Evolutionary conservation across 306 rosid genomes (phyloP).

Genomic region (Cicer bijugum): DNA sequence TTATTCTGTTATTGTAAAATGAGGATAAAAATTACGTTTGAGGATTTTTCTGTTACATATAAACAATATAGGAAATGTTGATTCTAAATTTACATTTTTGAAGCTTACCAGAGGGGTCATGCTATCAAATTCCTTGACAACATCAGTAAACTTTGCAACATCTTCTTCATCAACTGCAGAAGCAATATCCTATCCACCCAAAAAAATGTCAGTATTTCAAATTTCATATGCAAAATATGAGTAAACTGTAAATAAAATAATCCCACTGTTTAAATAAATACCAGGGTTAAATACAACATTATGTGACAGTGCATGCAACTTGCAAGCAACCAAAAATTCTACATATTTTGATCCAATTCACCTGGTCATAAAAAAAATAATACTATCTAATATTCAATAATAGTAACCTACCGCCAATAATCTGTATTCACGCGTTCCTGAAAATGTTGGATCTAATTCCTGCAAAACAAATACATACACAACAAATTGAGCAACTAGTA

Average conservation of each 20-base stretch:
- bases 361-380: background rate
- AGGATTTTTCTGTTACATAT: constrained; percentile 1
- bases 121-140: constrained; percentile 90
- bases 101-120: constrained; percentile 87
- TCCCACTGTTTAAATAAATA: constrained; percentile 16
- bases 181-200: constrained; percentile 72
- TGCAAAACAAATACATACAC: constrained; percentile 51
- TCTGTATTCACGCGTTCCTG: constrained; percentile 86
- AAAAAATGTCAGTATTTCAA: constrained; percentile 27
- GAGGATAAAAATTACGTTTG: constrained; percentile 18
- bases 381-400: constrained; percentile 3
- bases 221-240: background rate
- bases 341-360: constrained; percentile 17
- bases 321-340: background rate
- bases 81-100: constrained; percentile 5
- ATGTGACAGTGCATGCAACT: background rate
- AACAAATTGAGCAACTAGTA: constrained; percentile 40
- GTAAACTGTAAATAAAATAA: background rate
- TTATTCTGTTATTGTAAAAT: constrained; percentile 23
- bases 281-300: background rate
- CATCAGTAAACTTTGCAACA: constrained; percentile 79
- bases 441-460: constrained; percentile 96
- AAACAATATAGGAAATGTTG: background rate
- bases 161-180: constrained; percentile 86
- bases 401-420: constrained; percentile 70